These are phyloP conservation scores for Ensete glaucum DNA, from an alignment of 176 grass and related monocot genomes.

Conservation along the genomic window DNA sequence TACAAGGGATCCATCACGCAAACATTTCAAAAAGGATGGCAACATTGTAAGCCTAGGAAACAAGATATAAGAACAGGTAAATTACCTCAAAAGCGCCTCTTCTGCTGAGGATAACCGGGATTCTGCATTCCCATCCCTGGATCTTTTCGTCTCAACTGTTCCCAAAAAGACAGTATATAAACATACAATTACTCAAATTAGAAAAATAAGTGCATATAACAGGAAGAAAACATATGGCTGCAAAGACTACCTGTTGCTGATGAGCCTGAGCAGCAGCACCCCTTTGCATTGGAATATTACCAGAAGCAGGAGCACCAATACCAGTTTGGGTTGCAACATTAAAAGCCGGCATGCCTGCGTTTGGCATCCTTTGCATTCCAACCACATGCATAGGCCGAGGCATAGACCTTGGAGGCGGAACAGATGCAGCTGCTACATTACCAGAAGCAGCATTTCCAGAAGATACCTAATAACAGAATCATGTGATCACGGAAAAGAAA, in stretches of 20 bases:
- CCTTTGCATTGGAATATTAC: constrained; percentile 78
- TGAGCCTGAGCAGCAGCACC: constrained; percentile 50
- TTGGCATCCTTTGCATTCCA: constrained; percentile 60
- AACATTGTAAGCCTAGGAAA: background rate
- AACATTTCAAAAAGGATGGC: background rate
- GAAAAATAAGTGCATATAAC: background rate
- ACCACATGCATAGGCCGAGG: constrained; percentile 74
- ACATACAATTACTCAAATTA: constrained; percentile 10
- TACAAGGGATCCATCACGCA: background rate
- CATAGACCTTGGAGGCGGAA: constrained; percentile 44
- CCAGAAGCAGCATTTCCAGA: constrained; percentile 63
- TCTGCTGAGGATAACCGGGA: constrained; percentile 87
- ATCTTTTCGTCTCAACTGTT: constrained; percentile 82
- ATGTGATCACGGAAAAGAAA: background rate
- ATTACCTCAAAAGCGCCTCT: constrained; percentile 62
- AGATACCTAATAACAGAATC: constrained; percentile 35
- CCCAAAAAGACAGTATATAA: background rate
- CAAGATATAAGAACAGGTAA: background rate
- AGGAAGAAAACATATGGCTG: background rate
- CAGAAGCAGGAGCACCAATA: constrained; percentile 55
- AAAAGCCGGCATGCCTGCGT: constrained; percentile 47
- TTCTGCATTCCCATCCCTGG: constrained; percentile 81
- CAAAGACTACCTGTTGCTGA: constrained; percentile 66
- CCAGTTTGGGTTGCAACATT: constrained; percentile 64
- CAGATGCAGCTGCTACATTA: constrained; percentile 32